These are phyloP conservation scores for Simmondsia chinensis DNA, from an alignment of 148 eudicot genomes.

Conservation along the genomic window DNA sequence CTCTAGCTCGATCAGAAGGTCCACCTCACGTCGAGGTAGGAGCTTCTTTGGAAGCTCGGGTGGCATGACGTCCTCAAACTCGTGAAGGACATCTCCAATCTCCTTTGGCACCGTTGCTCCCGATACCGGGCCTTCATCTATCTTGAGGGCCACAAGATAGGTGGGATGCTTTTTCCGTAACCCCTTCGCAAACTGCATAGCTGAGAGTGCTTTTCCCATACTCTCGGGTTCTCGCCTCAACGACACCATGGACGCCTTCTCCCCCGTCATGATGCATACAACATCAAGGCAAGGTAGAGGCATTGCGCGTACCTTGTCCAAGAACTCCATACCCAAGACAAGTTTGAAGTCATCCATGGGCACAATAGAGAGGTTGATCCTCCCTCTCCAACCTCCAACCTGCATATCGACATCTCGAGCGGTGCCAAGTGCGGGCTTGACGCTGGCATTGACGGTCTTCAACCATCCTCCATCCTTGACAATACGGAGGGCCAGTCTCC, in stretches of 20 bases:
- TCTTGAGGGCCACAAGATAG: neutral
- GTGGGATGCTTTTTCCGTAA: too few species aligned
- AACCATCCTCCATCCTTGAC: too few species aligned
- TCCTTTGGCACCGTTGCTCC: neutral
- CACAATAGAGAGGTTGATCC: too few species aligned
- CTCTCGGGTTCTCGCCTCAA: neutral
- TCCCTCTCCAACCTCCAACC: too few species aligned
- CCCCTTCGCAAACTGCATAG: too few species aligned
- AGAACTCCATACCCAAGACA: neutral
- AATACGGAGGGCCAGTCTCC: too few species aligned
- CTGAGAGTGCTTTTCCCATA: too few species aligned
- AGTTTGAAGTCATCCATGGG: neutral
- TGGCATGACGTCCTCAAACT: neutral
- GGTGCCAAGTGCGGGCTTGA: too few species aligned
- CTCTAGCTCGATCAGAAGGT: neutral
- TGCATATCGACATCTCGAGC: too few species aligned
- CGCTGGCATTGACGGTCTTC: too few species aligned
- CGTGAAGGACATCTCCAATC: neutral
- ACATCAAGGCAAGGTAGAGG: neutral
- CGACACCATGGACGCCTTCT: neutral
- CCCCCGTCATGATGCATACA: neutral
- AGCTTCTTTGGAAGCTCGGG: neutral
- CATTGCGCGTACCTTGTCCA: neutral
- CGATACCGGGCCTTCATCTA: neutral
- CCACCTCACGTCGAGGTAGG: neutral